Percentiles rank a stretch among this genome's conserved stretches.
These are phyloP conservation scores for Candida ipomoeae DNA, from an alignment of 805 yeast genomes.

Conservation along the genomic window DNA sequence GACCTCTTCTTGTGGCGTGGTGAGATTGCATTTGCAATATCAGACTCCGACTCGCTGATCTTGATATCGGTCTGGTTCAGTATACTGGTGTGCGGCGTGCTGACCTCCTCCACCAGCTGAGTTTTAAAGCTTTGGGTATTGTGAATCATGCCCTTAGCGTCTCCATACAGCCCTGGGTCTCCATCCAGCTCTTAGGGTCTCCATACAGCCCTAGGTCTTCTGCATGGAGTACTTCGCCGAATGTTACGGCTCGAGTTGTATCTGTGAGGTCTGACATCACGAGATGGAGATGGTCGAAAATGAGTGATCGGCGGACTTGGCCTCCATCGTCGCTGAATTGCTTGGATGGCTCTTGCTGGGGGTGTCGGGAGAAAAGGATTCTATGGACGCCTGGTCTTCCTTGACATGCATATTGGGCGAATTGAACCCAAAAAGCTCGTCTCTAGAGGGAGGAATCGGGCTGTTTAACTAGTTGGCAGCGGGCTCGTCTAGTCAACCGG, in stretches of 20 bases:
- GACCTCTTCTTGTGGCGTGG: slow-evolving; percentile 22
- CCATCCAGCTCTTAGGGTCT: background rate
- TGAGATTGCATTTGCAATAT: slow-evolving; percentile 6
- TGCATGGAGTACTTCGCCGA: slow-evolving; percentile 6
- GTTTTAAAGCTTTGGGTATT: slow-evolving; percentile 3
- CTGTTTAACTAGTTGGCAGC: too few relatives aligned
- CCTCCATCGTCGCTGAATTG: slow-evolving; percentile 2
- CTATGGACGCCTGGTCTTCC: slow-evolving; percentile 27
- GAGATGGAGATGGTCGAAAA: slow-evolving; percentile 34
- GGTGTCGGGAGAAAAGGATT: slow-evolving; percentile 36
- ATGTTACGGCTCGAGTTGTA: slow-evolving; percentile 5
- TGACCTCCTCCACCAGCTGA: slow-evolving; percentile 14
- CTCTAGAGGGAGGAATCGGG: too few relatives aligned
- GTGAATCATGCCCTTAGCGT: background rate
- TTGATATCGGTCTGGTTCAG: background rate
- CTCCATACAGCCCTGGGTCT: background rate
- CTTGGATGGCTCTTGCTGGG: slow-evolving; percentile 20
- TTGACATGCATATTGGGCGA: background rate
- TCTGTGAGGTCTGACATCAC: slow-evolving; percentile 32
- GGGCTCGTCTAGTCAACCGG: too few relatives aligned
- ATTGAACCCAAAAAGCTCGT: background rate
- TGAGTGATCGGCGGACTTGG: slow-evolving; percentile 30
- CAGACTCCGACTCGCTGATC: background rate
- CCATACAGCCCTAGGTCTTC: slow-evolving; percentile 1
- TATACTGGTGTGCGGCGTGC: slow-evolving; percentile 37